A percentile compares a stretch with the other conserved stretches of the same genome.
Conservation (phyloP, 345 rosid species). For the Ailanthus altissimus region DNA sequence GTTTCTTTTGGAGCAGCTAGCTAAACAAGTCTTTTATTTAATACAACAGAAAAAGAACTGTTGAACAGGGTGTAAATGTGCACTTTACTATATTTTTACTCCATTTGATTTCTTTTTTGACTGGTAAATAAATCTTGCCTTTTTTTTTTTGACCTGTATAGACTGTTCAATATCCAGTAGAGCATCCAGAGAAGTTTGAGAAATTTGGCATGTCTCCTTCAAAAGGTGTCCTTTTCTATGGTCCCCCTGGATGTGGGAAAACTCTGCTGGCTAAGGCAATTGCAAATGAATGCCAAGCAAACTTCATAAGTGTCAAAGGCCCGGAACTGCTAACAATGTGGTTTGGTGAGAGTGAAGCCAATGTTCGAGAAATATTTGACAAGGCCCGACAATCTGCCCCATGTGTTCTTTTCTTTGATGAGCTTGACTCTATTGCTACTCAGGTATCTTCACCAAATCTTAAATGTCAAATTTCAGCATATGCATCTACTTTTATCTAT, state of each 20-base stretch:
- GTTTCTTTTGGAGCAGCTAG: background rate
- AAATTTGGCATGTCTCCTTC: slow-evolving; percentile 86
- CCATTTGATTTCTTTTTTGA: background rate
- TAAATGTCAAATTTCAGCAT: background rate
- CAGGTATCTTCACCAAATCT: slow-evolving; percentile 42
- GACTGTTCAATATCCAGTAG: slow-evolving; percentile 85
- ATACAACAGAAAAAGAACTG: no score
- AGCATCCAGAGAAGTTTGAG: slow-evolving; percentile 80
- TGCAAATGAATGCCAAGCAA: slow-evolving; percentile 73
- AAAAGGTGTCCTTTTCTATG: slow-evolving; percentile 71
- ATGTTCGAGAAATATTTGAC: slow-evolving; percentile 73
- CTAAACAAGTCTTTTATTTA: background rate
- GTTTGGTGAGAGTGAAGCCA: slow-evolving; percentile 83
- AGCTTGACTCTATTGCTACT: slow-evolving; percentile 77
- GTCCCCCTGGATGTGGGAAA: slow-evolving; percentile 74
- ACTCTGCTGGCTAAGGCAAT: slow-evolving; percentile 71
- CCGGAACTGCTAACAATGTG: slow-evolving; percentile 79
- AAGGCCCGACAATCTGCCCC: slow-evolving; percentile 73
- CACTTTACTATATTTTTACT: background rate
- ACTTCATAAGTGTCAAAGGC: slow-evolving; percentile 72
- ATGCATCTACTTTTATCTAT: background rate
- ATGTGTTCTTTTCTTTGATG: slow-evolving; percentile 78
- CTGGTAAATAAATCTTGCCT: background rate
- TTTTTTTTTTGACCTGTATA: slow-evolving; percentile 9
- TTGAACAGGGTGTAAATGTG: no score